A percentile compares a stretch with the other conserved stretches of the same genome.
These are phyloP conservation scores for Excoecaria cochinchinensis DNA, from an alignment of 345 rosid species.

Conservation along the genomic window DNA sequence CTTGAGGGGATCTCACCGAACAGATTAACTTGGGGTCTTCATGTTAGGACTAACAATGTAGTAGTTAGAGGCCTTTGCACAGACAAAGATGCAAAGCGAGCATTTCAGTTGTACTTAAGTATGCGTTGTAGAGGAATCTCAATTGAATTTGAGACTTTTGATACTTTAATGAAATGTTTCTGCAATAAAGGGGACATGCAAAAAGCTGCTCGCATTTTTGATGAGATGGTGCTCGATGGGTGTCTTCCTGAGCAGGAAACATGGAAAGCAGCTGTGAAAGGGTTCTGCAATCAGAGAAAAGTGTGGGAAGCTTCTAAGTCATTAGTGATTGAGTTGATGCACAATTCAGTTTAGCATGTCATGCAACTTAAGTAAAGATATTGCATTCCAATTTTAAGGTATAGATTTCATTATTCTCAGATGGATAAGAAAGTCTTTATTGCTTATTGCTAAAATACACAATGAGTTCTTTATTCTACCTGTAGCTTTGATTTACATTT, in stretches of 20 bases:
- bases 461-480: not conserved
- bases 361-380: not conserved
- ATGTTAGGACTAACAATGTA: constrained; percentile 57
- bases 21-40: constrained; percentile 74
- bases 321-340: constrained; percentile 9
- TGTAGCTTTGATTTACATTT: not conserved
- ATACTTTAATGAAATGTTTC: constrained; percentile 49
- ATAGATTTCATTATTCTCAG: no score
- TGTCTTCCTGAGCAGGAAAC: constrained; percentile 51
- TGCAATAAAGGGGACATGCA: constrained; percentile 55
- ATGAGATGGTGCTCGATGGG: constrained; percentile 72
- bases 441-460: no score
- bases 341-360: not conserved
- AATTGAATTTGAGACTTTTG: constrained; percentile 41
- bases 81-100: constrained; percentile 42
- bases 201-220: constrained; percentile 57
- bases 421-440: no score
- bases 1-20: constrained; percentile 58
- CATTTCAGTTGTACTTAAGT: constrained; percentile 57
- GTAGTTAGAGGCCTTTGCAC: constrained; percentile 61
- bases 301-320: constrained; percentile 21
- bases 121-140: constrained; percentile 73
- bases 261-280: constrained; percentile 49
- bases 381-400: no score
- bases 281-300: constrained; percentile 39